Evolutionary conservation across 179 eudicot species (phyloP), one percentile per base, ranked within the genome.

Genomic region (Beta macrorhiza): DNA sequence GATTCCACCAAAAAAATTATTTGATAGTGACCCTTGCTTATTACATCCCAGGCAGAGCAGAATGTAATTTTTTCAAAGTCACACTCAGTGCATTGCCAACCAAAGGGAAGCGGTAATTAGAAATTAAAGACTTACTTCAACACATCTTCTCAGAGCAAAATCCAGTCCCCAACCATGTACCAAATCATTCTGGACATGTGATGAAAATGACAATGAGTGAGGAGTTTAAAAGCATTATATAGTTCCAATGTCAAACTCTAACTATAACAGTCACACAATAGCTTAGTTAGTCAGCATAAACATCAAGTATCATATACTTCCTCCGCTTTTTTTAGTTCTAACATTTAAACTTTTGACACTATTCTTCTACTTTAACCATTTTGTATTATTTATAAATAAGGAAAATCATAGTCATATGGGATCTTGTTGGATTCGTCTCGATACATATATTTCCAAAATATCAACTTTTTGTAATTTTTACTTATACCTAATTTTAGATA

Each of bases 111-210:
- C n/a, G 63, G 56, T 29, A 71, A 55, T 17, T 73, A 29, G 64
- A 80, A 57, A 80, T 57, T 14, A 70, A 76, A 77, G 47, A 82
- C 91, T 85, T 82, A 95, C 98, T 84, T 93, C 92, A n/a, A 90
- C 97, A 78, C 99, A 95, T 92, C 95, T 92, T 88, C 98, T 87
- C 74, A 95, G 89, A 67, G 98, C 97, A 87, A 95, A 95, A 87
- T 95, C 99, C 80, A 95, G 86, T 81, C 99, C 99, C 99, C 99
- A 95, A 62, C 99, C 99, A 86, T 95, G 99, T 53, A 95, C 95
- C 91, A 95, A 87, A 89, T 95, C 99, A 91, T 92, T 93, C 97
- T 94, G 86, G 82, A 89, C 76, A 42, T 5, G 74, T 16, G 56
- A 84, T 76, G 63, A 52, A 44, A 83, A 49, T 8, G 32, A 67